Conservation (phyloP, 306 rosid species). For the Castanea crenata region DNA sequence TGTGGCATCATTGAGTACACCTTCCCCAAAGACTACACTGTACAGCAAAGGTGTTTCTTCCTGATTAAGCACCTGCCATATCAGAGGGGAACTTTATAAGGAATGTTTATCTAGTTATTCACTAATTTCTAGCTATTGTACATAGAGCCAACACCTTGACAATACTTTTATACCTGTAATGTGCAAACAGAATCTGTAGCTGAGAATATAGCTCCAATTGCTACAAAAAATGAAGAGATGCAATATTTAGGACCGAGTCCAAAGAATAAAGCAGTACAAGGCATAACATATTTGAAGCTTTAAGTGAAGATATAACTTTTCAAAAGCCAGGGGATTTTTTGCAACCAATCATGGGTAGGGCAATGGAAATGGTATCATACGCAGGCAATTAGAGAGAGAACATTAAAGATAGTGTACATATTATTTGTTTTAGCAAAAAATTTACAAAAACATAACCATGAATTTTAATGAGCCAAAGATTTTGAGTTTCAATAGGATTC, state of each 20-base stretch:
- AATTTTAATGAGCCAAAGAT: background rate
- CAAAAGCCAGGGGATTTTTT: background rate
- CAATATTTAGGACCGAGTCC: background rate
- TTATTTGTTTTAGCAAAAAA: background rate
- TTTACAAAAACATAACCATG: background rate
- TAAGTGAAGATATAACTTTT: background rate
- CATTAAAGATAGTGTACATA: background rate
- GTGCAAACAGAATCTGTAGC: conserved; percentile 75
- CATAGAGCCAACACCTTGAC: background rate
- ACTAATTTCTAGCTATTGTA: background rate
- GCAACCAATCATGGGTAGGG: background rate
- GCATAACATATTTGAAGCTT: background rate
- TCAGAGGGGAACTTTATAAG: conserved; percentile 19
- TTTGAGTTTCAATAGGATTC: background rate
- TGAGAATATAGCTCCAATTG: conserved; percentile 69
- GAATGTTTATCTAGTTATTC: background rate
- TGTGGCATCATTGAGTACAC: conserved; percentile 73
- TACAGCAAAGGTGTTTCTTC: conserved; percentile 70
- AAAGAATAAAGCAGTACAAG: background rate
- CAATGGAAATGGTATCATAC: background rate
- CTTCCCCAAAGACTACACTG: conserved; percentile 74
- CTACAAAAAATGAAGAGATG: conserved; percentile 31
- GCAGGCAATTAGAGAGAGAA: background rate
- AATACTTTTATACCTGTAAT: conserved; percentile 43
- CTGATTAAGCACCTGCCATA: conserved; percentile 64